These are phyloP conservation scores for Boletus subcaerulescens DNA, from an alignment of 768 basidiomycete genomes.

Conservation along the genomic window DNA sequence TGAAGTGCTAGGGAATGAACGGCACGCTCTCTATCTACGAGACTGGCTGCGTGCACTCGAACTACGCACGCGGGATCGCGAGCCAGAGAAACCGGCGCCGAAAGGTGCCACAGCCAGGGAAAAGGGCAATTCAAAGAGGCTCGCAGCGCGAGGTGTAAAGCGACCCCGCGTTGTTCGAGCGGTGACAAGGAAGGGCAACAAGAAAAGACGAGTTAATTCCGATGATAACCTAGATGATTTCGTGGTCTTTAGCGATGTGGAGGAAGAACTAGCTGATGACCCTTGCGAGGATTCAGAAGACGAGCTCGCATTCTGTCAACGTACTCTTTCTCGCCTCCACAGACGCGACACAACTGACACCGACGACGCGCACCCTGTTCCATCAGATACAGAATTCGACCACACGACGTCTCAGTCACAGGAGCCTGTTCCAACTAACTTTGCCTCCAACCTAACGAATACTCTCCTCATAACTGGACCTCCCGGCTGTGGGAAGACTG, in stretches of 20 bases:
- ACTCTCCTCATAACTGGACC: slow-evolving; percentile 85
- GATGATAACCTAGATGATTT: slow-evolving; percentile 57
- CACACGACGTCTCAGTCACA: slow-evolving; percentile 8
- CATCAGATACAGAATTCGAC: slow-evolving; percentile 3
- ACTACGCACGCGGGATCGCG: slow-evolving; percentile 39
- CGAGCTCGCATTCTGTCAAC: slow-evolving; percentile 29
- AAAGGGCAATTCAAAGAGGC: slow-evolving; percentile 24
- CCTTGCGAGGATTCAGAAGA: slow-evolving; percentile 39
- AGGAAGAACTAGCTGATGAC: slow-evolving; percentile 31
- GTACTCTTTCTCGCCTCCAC: slow-evolving; percentile 21
- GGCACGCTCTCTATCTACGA: slow-evolving; percentile 64
- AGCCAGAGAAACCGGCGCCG: slow-evolving; percentile 1
- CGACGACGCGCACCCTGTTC: not conserved
- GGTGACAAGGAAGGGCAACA: slow-evolving; percentile 47
- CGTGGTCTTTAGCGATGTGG: slow-evolving; percentile 46
- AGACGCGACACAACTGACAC: not conserved
- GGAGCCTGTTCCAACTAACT: slow-evolving; percentile 19
- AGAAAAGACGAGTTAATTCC: slow-evolving; percentile 51
- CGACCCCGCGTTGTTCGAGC: slow-evolving; percentile 58
- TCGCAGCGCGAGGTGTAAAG: slow-evolving; percentile 43
- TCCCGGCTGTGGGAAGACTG: slow-evolving; percentile 84
- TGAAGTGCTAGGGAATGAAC: slow-evolving; percentile 78
- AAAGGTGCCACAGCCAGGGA: slow-evolving; percentile 3
- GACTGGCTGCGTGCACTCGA: slow-evolving; percentile 78
- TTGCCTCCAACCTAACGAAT: slow-evolving; percentile 64